phyloP scores from a whole-genome alignment of 2,329 filamentous ascomycete species.

The Aspergillus latus region DNA sequence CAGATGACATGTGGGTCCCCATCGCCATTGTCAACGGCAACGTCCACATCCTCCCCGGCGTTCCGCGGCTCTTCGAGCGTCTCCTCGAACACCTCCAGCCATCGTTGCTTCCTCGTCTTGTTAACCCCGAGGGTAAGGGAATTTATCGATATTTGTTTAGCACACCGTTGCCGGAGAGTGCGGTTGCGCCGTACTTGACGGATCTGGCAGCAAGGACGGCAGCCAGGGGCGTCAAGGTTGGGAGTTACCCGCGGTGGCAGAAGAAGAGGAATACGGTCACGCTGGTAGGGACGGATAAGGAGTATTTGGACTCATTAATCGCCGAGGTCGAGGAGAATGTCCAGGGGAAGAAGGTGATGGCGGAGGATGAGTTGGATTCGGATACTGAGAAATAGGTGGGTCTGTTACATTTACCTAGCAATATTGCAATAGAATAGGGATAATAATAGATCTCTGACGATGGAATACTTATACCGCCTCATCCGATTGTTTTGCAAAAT shows the following conservation, averaged over 20 bases:
- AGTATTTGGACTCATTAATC: conserved; percentile 75
- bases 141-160: conserved; percentile 77
- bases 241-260: conserved; percentile 91
- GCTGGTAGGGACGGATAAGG: conserved; percentile 72
- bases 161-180: conserved; percentile 84
- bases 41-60: conserved; percentile 86
- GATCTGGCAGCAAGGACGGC: conserved; percentile 72
- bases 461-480: background rate
- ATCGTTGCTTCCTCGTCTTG: conserved; percentile 66
- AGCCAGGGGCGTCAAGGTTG: conserved; percentile 83
- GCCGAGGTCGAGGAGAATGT: conserved; percentile 75
- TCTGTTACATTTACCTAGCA: background rate
- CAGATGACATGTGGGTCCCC: conserved; percentile 86
- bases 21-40: conserved; percentile 88
- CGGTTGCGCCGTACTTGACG: conserved; percentile 78
- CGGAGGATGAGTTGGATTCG: conserved; percentile 71
- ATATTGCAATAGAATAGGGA: background rate
- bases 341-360: conserved; percentile 65
- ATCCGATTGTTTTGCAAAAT: background rate
- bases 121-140: conserved; percentile 78
- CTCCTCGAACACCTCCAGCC: conserved; percentile 77
- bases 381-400: conserved; percentile 20
- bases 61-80: conserved; percentile 78
- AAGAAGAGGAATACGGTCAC: conserved; percentile 87
- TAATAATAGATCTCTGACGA: background rate